Evolutionary conservation across 306 rosid species (phyloP), one percentile per base, ranked within the genome.

Genomic region (Vicia villosa): DNA sequence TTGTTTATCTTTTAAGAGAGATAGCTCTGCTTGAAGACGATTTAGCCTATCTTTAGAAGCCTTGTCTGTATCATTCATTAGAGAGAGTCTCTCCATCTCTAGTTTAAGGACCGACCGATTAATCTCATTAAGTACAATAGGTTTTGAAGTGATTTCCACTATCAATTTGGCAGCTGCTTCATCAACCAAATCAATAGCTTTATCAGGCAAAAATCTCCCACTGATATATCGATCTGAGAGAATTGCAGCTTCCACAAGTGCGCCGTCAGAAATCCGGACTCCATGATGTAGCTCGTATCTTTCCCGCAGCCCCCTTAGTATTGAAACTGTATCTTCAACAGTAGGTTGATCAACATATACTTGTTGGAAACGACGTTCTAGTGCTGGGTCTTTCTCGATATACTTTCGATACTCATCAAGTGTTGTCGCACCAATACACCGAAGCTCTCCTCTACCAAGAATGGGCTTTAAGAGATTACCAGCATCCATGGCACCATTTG

Each of bases 401-500:
- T n/a, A n/a, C n/a, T n/a, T n/a, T n/a, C n/a, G n/a, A n/a, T n/a
- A n/a, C n/a, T n/a, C n/a, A n/a, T n/a, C n/a, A n/a, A n/a, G n/a
- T n/a, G n/a, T n/a, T n/a, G n/a, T n/a, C n/a, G n/a, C n/a, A n/a
- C n/a, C n/a, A n/a, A n/a, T n/a, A n/a, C n/a, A n/a, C n/a, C n/a
- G n/a, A n/a, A n/a, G n/a, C n/a, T n/a, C n/a, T n/a, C n/a, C n/a
- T n/a, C n/a, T n/a, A n/a, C n/a, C n/a, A n/a, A n/a, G n/a, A n/a
- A n/a, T n/a, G n/a, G n/a, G n/a, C n/a, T n/a, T n/a, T n/a, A n/a
- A n/a, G n/a, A n/a, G n/a, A n/a, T n/a, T n/a, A n/a, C n/a, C n/a
- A 62, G 98, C 98, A 79, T 92, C 98, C 98, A 92, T 92, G 36
- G 98, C 96, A 73, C 98, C 98, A 49, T 83, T 92, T 10, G 96